Evolutionary conservation across 331 rosid species (phyloP).

Genomic region (Dryas integrifolia): DNA sequence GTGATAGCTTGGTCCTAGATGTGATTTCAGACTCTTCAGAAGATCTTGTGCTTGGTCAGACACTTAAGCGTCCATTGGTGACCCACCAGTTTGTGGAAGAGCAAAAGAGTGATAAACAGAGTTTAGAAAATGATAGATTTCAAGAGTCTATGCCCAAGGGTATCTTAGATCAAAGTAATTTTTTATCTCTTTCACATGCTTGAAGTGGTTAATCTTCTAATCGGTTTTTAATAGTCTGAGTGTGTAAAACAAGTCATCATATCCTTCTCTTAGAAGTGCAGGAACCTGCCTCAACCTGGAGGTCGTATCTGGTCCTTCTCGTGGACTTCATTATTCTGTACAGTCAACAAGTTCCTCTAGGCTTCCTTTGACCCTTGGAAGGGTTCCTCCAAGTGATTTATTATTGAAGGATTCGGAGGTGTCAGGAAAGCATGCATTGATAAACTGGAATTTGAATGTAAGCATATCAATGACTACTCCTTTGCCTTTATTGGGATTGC

Average conservation of each 20-base stretch:
- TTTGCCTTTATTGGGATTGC: slow-evolving; percentile 29
- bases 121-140: slow-evolving; percentile 37
- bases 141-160: slow-evolving; percentile 39
- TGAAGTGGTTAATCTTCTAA: slow-evolving; percentile 13
- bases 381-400: slow-evolving; percentile 81
- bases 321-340: slow-evolving; percentile 51
- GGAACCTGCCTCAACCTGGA: slow-evolving; percentile 91
- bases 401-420: slow-evolving; percentile 77
- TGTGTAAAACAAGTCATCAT: slow-evolving; percentile 53
- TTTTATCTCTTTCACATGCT: slow-evolving; percentile 32
- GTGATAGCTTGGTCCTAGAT: slow-evolving; percentile 58
- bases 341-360: slow-evolving; percentile 55
- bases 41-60: slow-evolving; percentile 54
- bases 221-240: slow-evolving; percentile 24
- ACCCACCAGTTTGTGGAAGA: slow-evolving; percentile 43
- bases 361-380: slow-evolving; percentile 75
- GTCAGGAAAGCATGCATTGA: slow-evolving; percentile 92
- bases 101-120: slow-evolving; percentile 37
- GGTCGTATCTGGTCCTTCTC: slow-evolving; percentile 85
- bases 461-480: slow-evolving; percentile 25
- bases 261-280: slow-evolving; percentile 79
- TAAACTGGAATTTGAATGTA: slow-evolving; percentile 86
- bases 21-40: slow-evolving; percentile 49
- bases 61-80: slow-evolving; percentile 49
- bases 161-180: slow-evolving; percentile 71